Base-by-base conservation (phyloP, 805 yeast genomes). In the Kluyveromyces nonfermentans region DNA sequence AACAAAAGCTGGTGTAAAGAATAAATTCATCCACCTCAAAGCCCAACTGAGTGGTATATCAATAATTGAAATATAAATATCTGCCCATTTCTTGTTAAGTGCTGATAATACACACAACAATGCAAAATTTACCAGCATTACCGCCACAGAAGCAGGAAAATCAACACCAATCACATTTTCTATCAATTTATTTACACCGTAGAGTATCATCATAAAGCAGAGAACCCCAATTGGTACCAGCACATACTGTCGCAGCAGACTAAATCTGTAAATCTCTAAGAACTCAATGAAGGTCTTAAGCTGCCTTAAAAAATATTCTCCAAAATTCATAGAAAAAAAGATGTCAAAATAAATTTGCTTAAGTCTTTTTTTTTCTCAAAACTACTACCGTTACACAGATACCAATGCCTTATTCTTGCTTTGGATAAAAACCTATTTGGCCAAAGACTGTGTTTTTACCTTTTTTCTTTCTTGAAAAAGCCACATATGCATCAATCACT, bases 1-100 rank as follows among this genome's bases (percentile, higher is more conserved):
- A 32, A 84, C 76, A 55, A 85, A 84, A 0, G 88, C 79, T 1
- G 93, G 90, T 1, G 85, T 78, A 68, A 84, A 85, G 56, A 80
- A 82, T 5, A 82, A 72, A 57, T 81, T 82, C 63, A 85, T 85
- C 90, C 93, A 84, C 44, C 82, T 70, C 40, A 84, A 67, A 1
- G 82, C 49, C 69, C 58, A 82, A 81, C 48, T 82, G 82, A 65
- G 75, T 74, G 14, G 86, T 76, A n/a, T 73, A 40, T 80, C 78
- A 40, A 80, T 53, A 14, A 51, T 39, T 33, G 46, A 38, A 31
- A 53, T 44, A 34, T 49, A 50, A 15, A 39, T 22, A 7, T 50
- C 53, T 4, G 45, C 46, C 34, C 43, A 51, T 4, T 47, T 45
- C 32, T 42, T 48, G 19, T 46, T 48, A 43, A 48, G 43, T 22